Evolutionary conservation across 2,329 filamentous ascomycete genomes (phyloP).

Genomic region (Colletotrichum orchidophilum): DNA sequence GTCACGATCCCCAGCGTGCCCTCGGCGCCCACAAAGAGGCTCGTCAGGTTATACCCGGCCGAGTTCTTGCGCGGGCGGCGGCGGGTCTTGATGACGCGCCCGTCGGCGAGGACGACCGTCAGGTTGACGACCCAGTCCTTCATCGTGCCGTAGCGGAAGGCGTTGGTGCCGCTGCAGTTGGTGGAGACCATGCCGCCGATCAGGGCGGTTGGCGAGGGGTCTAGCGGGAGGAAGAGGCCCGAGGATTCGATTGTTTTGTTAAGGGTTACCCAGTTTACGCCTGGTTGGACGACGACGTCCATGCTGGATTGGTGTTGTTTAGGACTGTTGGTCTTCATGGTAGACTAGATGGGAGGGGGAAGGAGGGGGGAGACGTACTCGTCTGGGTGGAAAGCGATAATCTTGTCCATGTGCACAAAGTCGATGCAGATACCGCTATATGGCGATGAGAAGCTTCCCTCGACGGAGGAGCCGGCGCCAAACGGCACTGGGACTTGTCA

Average conservation of each 20-base stretch:
- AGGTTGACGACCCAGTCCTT: slow-evolving; percentile 79
- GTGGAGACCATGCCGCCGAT: slow-evolving; percentile 72
- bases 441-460: slow-evolving; percentile 76
- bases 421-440: slow-evolving; percentile 76
- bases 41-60: slow-evolving; percentile 77
- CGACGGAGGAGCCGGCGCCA: slow-evolving; percentile 77
- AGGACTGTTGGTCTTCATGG: not conserved
- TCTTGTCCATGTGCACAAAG: slow-evolving; percentile 72
- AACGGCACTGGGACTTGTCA: slow-evolving; percentile 60
- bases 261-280: slow-evolving; percentile 73
- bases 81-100: slow-evolving; percentile 72
- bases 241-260: slow-evolving; percentile 71
- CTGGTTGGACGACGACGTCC: slow-evolving; percentile 77
- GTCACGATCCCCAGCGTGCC: slow-evolving; percentile 78
- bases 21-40: slow-evolving; percentile 75
- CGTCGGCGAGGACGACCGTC: slow-evolving; percentile 76
- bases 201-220: slow-evolving; percentile 70
- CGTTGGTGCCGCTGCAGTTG: slow-evolving; percentile 71
- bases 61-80: slow-evolving; percentile 73
- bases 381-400: slow-evolving; percentile 71
- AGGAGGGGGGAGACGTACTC: slow-evolving; percentile 44
- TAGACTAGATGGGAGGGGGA: too few species aligned
- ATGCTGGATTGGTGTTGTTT: slow-evolving; percentile 46
- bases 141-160: slow-evolving; percentile 77
- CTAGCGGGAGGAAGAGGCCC: slow-evolving; percentile 75